Evolutionary conservation across 202 grass and related monocot species (phyloP).

Genomic region (Dendrocalamus latiflorus): DNA sequence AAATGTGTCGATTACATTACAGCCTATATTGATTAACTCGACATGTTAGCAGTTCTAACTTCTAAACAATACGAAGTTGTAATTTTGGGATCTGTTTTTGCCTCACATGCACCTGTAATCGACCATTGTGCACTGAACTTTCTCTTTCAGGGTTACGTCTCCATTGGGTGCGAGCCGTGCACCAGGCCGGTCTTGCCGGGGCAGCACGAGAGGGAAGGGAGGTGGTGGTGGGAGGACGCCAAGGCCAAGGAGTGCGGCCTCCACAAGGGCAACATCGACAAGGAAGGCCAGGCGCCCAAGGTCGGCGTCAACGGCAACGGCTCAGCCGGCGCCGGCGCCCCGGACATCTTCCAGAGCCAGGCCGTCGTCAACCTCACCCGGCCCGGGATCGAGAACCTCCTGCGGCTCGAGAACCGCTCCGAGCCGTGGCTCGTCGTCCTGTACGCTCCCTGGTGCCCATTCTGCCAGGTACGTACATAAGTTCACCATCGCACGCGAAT

Average conservation of each 20-base stretch:
- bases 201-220: constrained; percentile 89
- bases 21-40: too few relatives aligned
- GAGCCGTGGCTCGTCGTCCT: constrained; percentile 85
- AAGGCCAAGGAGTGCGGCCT: constrained; percentile 97
- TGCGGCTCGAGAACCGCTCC: constrained; percentile 53
- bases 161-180: constrained; percentile 95
- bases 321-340: constrained; percentile 22
- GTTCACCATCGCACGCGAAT: neutral
- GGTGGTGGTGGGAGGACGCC: constrained; percentile 99
- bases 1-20: too few relatives aligned
- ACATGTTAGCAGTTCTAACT: too few relatives aligned
- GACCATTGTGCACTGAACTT: neutral
- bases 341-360: constrained; percentile 82
- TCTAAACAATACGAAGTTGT: too few relatives aligned
- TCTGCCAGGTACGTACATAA: constrained; percentile 55
- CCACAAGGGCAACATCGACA: constrained; percentile 87
- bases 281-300: constrained; percentile 32
- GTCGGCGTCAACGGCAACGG: constrained; percentile 36
- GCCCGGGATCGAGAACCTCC: constrained; percentile 70
- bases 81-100: too few relatives aligned
- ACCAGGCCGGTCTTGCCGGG: constrained; percentile 85
- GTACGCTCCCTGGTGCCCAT: constrained; percentile 91
- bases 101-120: too few relatives aligned
- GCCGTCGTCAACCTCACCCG: constrained; percentile 65
- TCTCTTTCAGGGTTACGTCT: constrained; percentile 65